phyloP scores from a whole-genome alignment of 192 early-diverging fungal species.

The Chytriomyces sp. region DNA sequence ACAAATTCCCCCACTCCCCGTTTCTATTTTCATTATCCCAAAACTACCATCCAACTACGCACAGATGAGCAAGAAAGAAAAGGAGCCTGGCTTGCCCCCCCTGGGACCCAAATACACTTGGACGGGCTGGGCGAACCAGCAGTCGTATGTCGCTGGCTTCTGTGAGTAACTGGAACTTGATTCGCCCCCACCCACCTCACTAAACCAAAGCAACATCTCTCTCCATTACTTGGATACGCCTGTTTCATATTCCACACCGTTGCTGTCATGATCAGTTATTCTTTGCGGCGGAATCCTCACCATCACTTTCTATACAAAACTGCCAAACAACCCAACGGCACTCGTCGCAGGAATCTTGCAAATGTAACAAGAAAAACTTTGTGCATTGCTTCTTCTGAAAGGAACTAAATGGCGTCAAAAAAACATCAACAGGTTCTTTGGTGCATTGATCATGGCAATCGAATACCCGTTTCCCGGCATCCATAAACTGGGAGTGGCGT shows the following conservation, averaged over 20 bases:
- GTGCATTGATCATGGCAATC: slow-evolving; percentile 39
- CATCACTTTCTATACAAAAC: slow-evolving; percentile 32
- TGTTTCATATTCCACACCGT: too few species aligned
- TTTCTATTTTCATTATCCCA: too few species aligned
- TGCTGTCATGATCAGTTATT: slow-evolving; percentile 26
- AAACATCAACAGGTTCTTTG: slow-evolving; percentile 20
- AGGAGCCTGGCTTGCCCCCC: background rate
- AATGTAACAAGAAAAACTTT: slow-evolving; percentile 21
- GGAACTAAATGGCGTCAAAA: too few species aligned
- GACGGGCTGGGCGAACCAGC: slow-evolving; percentile 38
- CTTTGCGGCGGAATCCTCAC: slow-evolving; percentile 44
- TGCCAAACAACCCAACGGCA: slow-evolving; percentile 25
- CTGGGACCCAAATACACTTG: slow-evolving; percentile 35
- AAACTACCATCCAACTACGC: background rate
- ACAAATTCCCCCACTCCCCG: too few species aligned
- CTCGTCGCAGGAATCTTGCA: background rate
- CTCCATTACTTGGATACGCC: background rate
- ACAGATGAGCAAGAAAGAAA: background rate
- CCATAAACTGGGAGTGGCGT: slow-evolving; percentile 29
- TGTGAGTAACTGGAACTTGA: slow-evolving; percentile 19
- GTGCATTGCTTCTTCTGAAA: background rate
- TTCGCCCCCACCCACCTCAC: too few species aligned
- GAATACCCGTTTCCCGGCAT: slow-evolving; percentile 35
- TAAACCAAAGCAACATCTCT: too few species aligned
- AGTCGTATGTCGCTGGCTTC: slow-evolving; percentile 32